A percentile compares a stretch with the other conserved stretches of the same genome.
Evolutionary conservation across 805 yeast genomes (phyloP).

Genomic region (Starmerella vitae): DNA sequence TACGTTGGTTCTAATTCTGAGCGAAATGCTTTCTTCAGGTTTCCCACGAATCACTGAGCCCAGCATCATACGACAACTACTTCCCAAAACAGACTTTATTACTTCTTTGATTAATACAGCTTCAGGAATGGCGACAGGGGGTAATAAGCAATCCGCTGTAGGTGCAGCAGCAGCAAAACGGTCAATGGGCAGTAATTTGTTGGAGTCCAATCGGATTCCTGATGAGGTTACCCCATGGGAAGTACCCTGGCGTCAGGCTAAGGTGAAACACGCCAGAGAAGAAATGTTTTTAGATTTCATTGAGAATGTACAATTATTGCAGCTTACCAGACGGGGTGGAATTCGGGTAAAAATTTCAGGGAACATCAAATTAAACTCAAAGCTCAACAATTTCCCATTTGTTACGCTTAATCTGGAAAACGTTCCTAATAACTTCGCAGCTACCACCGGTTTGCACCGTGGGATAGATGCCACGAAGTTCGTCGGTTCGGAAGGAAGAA

Average conservation of each 20-base stretch:
- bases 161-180: conserved; percentile 9
- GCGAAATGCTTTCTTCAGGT: conserved; percentile 68
- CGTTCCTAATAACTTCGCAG: neutral
- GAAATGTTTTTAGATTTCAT: conserved; percentile 75
- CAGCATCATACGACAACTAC: conserved; percentile 52
- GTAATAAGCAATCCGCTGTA: conserved; percentile 3
- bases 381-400: conserved; percentile 66
- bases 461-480: conserved; percentile 48
- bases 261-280: conserved; percentile 61
- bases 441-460: conserved; percentile 39
- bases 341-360: conserved; percentile 41
- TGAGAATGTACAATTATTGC: conserved; percentile 44
- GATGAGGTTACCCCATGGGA: conserved; percentile 16
- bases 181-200: neutral
- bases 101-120: conserved; percentile 32
- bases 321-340: conserved; percentile 20
- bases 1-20: conserved; percentile 53
- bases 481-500: conserved; percentile 32
- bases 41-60: conserved; percentile 59
- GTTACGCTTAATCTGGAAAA: conserved; percentile 41
- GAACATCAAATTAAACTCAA: conserved; percentile 45
- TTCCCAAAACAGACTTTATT: conserved; percentile 50
- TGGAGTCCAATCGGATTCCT: conserved; percentile 8
- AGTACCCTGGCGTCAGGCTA: conserved; percentile 65
- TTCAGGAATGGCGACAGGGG: neutral